Percentiles rank a stretch among this genome's conserved stretches.
These are phyloP conservation scores for Microbotryomycetes sp. DNA, from an alignment of 1,284 basidiomycete species.

Conservation along the genomic window DNA sequence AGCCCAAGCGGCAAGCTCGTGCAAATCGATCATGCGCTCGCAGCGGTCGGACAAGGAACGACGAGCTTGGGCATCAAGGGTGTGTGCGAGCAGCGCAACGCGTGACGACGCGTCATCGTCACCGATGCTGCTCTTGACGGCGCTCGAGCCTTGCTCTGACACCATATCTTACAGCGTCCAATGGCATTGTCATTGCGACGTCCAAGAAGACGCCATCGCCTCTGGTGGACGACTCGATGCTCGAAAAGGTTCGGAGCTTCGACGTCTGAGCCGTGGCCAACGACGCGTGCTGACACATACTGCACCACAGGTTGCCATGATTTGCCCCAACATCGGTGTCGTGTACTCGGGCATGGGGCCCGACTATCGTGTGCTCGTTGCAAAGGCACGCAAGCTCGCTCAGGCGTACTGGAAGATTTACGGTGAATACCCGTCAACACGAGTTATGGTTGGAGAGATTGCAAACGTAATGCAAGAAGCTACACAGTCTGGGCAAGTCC, in stretches of 20 bases:
- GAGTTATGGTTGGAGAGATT: slow-evolving; percentile 92
- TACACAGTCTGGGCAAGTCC: slow-evolving; percentile 85
- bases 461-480: slow-evolving; percentile 98
- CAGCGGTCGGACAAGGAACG: slow-evolving; percentile 91
- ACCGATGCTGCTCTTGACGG: background rate
- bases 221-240: slow-evolving; percentile 91
- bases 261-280: background rate
- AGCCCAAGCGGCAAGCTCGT: slow-evolving; percentile 89
- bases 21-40: slow-evolving; percentile 98
- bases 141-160: background rate
- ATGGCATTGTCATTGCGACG: slow-evolving; percentile 97
- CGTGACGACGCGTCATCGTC: background rate
- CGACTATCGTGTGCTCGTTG: slow-evolving; percentile 89
- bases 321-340: slow-evolving; percentile 98
- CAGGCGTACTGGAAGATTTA: slow-evolving; percentile 99
- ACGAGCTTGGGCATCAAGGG: slow-evolving; percentile 98
- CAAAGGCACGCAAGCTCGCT: slow-evolving; percentile 91
- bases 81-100: slow-evolving; percentile 39
- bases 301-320: slow-evolving; percentile 55
- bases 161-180: slow-evolving; percentile 60
- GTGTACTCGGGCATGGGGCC: slow-evolving; percentile 99
- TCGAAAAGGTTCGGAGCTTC: slow-evolving; percentile 64
- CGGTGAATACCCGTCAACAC: slow-evolving; percentile 96
- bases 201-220: slow-evolving; percentile 98
- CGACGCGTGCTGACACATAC: background rate